Conservation (phyloP, 2,329 filamentous ascomycete genomes). For the Capronia coronata region DNA sequence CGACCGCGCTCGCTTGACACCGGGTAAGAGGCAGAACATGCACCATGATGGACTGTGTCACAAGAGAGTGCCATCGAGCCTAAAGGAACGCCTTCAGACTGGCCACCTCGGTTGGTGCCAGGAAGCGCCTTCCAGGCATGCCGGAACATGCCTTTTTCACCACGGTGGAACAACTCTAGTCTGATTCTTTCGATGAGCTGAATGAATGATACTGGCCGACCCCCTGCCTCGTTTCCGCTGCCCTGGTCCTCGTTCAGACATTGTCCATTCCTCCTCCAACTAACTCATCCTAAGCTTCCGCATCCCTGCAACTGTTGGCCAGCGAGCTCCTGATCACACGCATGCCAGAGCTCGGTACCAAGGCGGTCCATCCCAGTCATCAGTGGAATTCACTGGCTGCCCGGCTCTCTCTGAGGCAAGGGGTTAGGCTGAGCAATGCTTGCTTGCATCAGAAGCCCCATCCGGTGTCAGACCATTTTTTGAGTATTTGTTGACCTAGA, state of each 20-base stretch:
- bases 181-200: not conserved
- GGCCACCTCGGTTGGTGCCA: not conserved
- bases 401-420: not conserved
- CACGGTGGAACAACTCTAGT: not conserved
- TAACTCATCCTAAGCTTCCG: not conserved
- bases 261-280: not conserved
- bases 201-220: not conserved
- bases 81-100: too few species aligned
- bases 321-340: not conserved
- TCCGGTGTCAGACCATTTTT: not conserved
- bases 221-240: not conserved
- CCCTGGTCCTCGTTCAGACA: not conserved
- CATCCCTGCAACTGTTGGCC: not conserved
- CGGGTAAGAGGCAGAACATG: not conserved
- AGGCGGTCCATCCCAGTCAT: not conserved
- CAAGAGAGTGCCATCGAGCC: too few species aligned
- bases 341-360: not conserved
- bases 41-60: too few species aligned
- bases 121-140: not conserved
- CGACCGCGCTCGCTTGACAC: not conserved
- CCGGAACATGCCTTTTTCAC: not conserved
- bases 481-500: not conserved
- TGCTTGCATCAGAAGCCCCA: not conserved
- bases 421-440: not conserved
- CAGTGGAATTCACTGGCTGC: not conserved